Conservation (phyloP, 305 asterid species). For the Fraxinus dipetala region DNA sequence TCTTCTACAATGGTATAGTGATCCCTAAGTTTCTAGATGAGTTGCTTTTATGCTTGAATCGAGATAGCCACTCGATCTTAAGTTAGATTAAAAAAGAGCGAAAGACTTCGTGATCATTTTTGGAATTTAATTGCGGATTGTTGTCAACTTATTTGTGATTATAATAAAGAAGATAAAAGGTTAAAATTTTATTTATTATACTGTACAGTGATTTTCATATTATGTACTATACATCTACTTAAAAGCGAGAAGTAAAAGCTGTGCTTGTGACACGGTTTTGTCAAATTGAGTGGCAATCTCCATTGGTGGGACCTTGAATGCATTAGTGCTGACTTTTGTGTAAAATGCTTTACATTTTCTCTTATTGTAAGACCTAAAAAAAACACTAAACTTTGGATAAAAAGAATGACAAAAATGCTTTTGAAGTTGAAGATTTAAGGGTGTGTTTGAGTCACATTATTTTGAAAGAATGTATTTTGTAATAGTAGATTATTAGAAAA, state of each 20-base stretch:
- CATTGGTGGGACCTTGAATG: constrained; percentile 18
- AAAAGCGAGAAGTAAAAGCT: neutral
- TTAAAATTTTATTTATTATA: neutral
- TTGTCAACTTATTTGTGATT: neutral
- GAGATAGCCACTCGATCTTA: neutral
- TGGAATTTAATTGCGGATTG: neutral
- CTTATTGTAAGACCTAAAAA: constrained; percentile 24
- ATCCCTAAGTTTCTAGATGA: neutral
- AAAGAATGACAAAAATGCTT: constrained; percentile 11
- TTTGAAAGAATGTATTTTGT: too few species aligned
- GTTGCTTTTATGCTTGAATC: neutral
- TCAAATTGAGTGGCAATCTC: constrained; percentile 6
- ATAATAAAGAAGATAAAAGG: too few species aligned
- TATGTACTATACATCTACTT: neutral
- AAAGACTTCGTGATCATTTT: neutral
- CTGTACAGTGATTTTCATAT: neutral
- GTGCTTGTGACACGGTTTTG: neutral
- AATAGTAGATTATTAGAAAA: too few species aligned
- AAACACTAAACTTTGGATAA: constrained; percentile 28
- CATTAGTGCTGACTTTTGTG: constrained; percentile 15
- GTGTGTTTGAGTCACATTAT: too few species aligned
- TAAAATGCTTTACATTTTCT: constrained; percentile 18
- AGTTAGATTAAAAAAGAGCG: neutral
- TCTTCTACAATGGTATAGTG: neutral
- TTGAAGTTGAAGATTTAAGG: constrained; percentile 22